Percentiles rank a stretch among this genome's conserved stretches.
These are phyloP conservation scores for Huntiella moniliformis DNA, from an alignment of 2,329 filamentous ascomycete species.

Conservation along the genomic window DNA sequence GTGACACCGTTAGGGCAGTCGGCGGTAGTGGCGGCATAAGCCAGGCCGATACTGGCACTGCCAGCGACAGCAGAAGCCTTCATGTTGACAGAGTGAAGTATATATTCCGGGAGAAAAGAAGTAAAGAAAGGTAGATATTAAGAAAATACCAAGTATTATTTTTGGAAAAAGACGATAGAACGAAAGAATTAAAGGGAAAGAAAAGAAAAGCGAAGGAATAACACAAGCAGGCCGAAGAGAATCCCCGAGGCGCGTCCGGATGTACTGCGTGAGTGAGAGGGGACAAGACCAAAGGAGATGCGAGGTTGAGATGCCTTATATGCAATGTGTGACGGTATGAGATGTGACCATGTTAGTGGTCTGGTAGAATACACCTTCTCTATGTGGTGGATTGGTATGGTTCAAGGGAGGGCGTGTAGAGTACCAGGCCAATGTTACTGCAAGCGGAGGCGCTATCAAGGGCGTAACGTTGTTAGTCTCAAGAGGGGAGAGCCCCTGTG, in stretches of 20 bases:
- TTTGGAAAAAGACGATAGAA: neutral
- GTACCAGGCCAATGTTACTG: no score
- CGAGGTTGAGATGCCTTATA: neutral
- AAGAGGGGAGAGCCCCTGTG: no score
- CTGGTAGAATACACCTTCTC: no score
- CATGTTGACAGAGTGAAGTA: conserved; percentile 1
- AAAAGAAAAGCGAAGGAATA: conserved; percentile 5
- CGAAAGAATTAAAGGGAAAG: neutral
- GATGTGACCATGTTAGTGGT: no score
- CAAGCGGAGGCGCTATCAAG: no score
- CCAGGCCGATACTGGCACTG: conserved; percentile 8
- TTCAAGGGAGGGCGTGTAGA: no score
- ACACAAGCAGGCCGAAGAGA: conserved; percentile 3
- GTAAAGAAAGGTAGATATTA: neutral
- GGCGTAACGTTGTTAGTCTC: no score
- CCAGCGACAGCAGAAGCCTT: conserved; percentile 7
- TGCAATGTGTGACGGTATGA: no score
- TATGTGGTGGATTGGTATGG: no score
- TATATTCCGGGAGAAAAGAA: neutral
- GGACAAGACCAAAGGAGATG: neutral
- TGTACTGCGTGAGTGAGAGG: conserved; percentile 5
- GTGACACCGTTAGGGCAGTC: conserved; percentile 7
- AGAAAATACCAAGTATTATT: neutral
- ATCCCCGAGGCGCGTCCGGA: conserved; percentile 8
- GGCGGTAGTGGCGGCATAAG: neutral